Evolutionary conservation across 1,139 yeast genomes (phyloP).

Genomic region (Hansenula lynferdii): DNA sequence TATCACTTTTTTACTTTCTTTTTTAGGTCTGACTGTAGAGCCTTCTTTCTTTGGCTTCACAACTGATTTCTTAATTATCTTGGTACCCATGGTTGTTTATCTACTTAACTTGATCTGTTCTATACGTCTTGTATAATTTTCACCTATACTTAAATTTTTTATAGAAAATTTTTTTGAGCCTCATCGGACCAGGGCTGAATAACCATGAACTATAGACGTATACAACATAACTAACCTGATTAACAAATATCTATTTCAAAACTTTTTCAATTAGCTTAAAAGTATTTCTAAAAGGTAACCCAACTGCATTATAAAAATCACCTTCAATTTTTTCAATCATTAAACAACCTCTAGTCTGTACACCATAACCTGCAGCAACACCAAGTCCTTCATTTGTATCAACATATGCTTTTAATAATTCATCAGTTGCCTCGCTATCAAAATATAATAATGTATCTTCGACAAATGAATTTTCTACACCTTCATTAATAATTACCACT

Average conservation of each 20-base stretch:
- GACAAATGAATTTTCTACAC: constrained; percentile 32
- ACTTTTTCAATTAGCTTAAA: constrained; percentile 24
- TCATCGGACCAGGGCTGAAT: constrained; percentile 7
- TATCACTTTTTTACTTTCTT: constrained; percentile 1
- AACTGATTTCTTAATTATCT: constrained; percentile 6
- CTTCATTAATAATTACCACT: constrained; percentile 46
- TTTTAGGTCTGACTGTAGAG: constrained; percentile 10
- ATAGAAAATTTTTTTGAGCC: constrained; percentile 3
- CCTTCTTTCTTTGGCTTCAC: constrained; percentile 13
- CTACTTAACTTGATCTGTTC: not conserved
- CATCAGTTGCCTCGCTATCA: constrained; percentile 44
- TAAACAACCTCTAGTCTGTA: constrained; percentile 68
- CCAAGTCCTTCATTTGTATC: constrained; percentile 66
- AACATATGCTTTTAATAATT: constrained; percentile 55
- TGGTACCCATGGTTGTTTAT: constrained; percentile 8
- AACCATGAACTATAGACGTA: not conserved
- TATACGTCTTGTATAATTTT: not conserved
- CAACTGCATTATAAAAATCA: constrained; percentile 86
- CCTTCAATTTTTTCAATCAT: constrained; percentile 64
- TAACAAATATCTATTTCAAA: no score
- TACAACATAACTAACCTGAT: no score
- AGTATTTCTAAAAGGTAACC: constrained; percentile 68
- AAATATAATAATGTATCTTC: constrained; percentile 47
- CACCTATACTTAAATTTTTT: not conserved
- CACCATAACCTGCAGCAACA: constrained; percentile 93